Conservation (phyloP, 352 stramenopile species). For the Globisporangium spinosum region DNA sequence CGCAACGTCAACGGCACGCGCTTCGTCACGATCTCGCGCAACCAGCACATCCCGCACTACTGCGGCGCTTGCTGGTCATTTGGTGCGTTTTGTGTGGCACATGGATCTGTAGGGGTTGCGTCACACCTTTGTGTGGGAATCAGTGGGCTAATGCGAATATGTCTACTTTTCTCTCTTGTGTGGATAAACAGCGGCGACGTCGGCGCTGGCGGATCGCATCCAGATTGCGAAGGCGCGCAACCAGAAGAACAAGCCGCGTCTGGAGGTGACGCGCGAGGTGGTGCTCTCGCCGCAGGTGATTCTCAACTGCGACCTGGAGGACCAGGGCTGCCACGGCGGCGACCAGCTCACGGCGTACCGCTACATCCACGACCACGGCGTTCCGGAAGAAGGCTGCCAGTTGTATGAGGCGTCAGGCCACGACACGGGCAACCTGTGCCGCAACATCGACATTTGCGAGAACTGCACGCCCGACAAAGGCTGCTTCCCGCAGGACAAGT, state of each 20-base stretch:
- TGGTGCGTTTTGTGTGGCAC: constrained; percentile 25
- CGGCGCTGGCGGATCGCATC: constrained; percentile 82
- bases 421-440: constrained; percentile 89
- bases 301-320: constrained; percentile 86
- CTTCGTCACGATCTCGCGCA: constrained; percentile 81
- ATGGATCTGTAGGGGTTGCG: background rate
- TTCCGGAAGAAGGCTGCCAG: constrained; percentile 94
- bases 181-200: constrained; percentile 56
- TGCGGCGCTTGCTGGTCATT: constrained; percentile 90
- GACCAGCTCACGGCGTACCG: constrained; percentile 90
- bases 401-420: constrained; percentile 90
- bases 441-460: constrained; percentile 87
- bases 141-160: background rate
- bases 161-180: constrained; percentile 3
- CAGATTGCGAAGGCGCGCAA: constrained; percentile 74
- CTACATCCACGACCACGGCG: constrained; percentile 88
- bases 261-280: constrained; percentile 75
- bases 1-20: constrained; percentile 77
- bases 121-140: background rate
- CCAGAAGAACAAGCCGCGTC: constrained; percentile 36
- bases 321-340: constrained; percentile 91
- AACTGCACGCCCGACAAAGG: constrained; percentile 87
- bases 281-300: constrained; percentile 84
- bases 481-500: constrained; percentile 87
- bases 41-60: constrained; percentile 87